Percentiles rank a stretch among this genome's conserved stretches.
phyloP scores from a whole-genome alignment of 2,329 filamentous ascomycete genomes.

The Dothideomycetes sp. region DNA sequence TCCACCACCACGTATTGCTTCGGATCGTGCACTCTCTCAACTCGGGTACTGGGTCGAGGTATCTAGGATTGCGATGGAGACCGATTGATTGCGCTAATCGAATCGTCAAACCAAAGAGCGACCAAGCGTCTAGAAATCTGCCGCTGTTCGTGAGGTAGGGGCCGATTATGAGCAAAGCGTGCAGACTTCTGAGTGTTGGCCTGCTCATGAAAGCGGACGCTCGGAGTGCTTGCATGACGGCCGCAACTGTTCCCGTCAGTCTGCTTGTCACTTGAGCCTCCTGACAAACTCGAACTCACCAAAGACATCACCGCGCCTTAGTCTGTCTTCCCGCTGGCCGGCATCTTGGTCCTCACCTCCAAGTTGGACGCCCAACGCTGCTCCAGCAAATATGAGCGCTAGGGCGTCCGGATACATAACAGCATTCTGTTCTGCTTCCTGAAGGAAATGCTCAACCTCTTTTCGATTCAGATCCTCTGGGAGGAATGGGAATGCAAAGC shows the following conservation, averaged over 20 bases:
- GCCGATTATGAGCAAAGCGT: conserved; percentile 37
- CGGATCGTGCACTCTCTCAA: conserved; percentile 31
- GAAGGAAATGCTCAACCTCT: conserved; percentile 35
- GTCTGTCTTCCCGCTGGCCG: conserved; percentile 25
- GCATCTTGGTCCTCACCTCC: conserved; percentile 27
- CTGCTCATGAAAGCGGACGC: conserved; percentile 37
- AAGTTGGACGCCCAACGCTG: conserved; percentile 36
- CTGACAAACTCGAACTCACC: background rate
- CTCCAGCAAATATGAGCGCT: conserved; percentile 35
- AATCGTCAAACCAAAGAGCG: conserved; percentile 37
- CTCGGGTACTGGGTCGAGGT: conserved; percentile 30
- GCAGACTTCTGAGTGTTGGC: conserved; percentile 34
- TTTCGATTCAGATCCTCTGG: conserved; percentile 31
- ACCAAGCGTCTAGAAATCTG: conserved; percentile 39
- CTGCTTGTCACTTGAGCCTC: background rate
- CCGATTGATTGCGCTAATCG: conserved; percentile 38
- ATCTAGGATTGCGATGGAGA: conserved; percentile 37
- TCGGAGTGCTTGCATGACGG: conserved; percentile 39
- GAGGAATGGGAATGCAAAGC: conserved; percentile 34
- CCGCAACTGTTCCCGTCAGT: conserved; percentile 27
- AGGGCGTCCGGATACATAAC: conserved; percentile 35
- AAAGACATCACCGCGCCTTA: conserved; percentile 31
- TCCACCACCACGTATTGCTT: conserved; percentile 40
- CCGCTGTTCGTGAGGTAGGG: conserved; percentile 39
- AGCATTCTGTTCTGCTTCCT: conserved; percentile 30